Conservation (phyloP, 768 basidiomycete genomes). For the Amanita thiersii region DNA sequence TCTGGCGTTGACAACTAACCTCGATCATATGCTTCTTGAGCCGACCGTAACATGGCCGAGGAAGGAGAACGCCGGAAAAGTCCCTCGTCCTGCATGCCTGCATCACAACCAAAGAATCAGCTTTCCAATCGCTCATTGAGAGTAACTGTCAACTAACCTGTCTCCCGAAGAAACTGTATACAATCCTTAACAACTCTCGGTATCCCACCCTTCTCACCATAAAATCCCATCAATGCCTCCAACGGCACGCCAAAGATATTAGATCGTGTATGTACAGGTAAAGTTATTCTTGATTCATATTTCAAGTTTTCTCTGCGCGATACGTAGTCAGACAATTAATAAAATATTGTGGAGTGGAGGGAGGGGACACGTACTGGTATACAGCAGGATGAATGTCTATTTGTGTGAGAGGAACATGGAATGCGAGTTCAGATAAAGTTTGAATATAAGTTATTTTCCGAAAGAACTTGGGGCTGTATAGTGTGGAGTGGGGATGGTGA, state of each 20-base stretch:
- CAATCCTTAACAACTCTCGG: conserved; percentile 75
- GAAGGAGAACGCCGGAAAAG: conserved; percentile 79
- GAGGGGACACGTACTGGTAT: conserved; percentile 52
- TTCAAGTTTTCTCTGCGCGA: conserved; percentile 65
- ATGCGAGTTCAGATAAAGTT: conserved; percentile 73
- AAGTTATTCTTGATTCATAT: conserved; percentile 57
- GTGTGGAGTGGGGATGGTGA: no score
- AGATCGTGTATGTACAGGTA: conserved; percentile 56
- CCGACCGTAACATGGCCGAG: conserved; percentile 60
- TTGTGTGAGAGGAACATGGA: conserved; percentile 74
- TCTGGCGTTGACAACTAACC: conserved; percentile 35
- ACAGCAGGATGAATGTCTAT: conserved; percentile 80
- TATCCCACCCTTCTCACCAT: conserved; percentile 78
- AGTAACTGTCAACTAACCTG: conserved; percentile 27
- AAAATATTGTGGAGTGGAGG: background rate
- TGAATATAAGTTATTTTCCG: conserved; percentile 72
- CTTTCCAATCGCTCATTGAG: background rate
- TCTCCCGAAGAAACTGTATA: conserved; percentile 61
- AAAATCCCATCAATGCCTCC: conserved; percentile 75
- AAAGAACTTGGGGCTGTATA: conserved; percentile 82
- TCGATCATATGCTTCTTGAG: conserved; percentile 79
- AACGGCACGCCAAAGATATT: conserved; percentile 74
- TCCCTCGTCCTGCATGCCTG: conserved; percentile 66
- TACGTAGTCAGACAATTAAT: background rate
- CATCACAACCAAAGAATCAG: conserved; percentile 11